A percentile compares a stretch with the other conserved stretches of the same genome.
phyloP scores from a whole-genome alignment of 2,329 filamentous ascomycete genomes.

The Phoma sp. region DNA sequence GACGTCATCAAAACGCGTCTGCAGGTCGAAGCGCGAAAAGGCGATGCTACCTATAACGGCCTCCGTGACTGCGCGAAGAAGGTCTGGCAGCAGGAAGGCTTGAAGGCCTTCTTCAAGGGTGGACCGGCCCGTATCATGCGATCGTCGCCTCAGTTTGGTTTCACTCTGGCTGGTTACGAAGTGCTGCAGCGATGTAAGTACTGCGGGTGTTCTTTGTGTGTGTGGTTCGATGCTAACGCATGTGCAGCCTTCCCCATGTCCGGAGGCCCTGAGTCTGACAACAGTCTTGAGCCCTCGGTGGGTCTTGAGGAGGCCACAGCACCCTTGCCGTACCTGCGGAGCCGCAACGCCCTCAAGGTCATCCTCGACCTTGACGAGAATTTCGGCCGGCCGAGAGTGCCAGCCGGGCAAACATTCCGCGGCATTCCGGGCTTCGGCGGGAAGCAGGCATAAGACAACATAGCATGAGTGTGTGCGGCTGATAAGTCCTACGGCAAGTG shows the following conservation, averaged over 20 bases:
- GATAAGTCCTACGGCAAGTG: slow-evolving; percentile 28
- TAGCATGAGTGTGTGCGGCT: slow-evolving; percentile 22
- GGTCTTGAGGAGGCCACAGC: slow-evolving; percentile 69
- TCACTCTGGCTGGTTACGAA: slow-evolving; percentile 95
- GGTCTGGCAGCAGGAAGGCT: slow-evolving; percentile 88
- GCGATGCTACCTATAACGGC: slow-evolving; percentile 85
- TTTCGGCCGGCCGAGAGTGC: slow-evolving; percentile 77
- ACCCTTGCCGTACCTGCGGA: slow-evolving; percentile 71
- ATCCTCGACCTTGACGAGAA: slow-evolving; percentile 93
- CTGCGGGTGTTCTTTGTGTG: too few relatives aligned
- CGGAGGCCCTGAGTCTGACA: slow-evolving; percentile 59
- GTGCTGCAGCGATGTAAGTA: slow-evolving; percentile 71
- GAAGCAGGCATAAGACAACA: slow-evolving; percentile 33
- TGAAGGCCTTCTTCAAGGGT: slow-evolving; percentile 98
- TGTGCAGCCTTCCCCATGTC: slow-evolving; percentile 72
- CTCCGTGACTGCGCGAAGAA: slow-evolving; percentile 84
- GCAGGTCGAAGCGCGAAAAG: slow-evolving; percentile 96
- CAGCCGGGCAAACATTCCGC: slow-evolving; percentile 46
- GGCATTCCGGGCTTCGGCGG: slow-evolving; percentile 48
- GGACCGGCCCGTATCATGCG: slow-evolving; percentile 93
- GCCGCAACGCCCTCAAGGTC: slow-evolving; percentile 91
- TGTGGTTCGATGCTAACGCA: background rate
- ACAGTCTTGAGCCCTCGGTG: slow-evolving; percentile 64
- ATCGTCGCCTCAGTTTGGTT: slow-evolving; percentile 96
- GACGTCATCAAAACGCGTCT: slow-evolving; percentile 99